Conservation (phyloP, 768 basidiomycete species). For the Lentinula boryana region DNA sequence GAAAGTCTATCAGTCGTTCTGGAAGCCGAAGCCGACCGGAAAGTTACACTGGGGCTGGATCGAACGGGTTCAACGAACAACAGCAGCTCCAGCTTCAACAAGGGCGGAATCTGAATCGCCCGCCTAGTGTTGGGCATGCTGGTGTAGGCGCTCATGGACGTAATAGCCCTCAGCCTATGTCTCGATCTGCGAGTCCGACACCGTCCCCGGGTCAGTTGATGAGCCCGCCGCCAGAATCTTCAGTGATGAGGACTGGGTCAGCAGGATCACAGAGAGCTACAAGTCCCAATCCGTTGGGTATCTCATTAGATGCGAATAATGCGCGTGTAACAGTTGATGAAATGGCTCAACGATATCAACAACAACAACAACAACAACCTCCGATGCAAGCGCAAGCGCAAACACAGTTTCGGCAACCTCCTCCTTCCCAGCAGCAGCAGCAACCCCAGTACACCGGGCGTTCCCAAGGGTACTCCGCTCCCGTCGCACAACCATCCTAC, state of each 20-base stretch:
- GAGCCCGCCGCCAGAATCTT: constrained; percentile 6
- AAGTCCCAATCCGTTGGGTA: constrained; percentile 77
- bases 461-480: constrained; percentile 17
- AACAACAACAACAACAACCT: constrained; percentile 29
- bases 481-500: constrained; percentile 8
- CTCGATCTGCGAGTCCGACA: constrained; percentile 15
- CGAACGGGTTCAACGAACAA: constrained; percentile 21
- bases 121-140: constrained; percentile 57
- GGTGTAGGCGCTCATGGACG: constrained; percentile 78
- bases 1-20: constrained; percentile 50
- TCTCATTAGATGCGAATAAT: constrained; percentile 63
- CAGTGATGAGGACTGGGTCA: constrained; percentile 16
- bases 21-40: constrained; percentile 39
- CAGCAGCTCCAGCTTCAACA: constrained; percentile 19
- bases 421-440: constrained; percentile 29
- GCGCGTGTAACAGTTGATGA: constrained; percentile 80
- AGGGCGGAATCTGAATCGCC: constrained; percentile 40
- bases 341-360: constrained; percentile 58
- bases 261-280: constrained; percentile 44
- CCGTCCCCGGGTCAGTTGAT: constrained; percentile 14
- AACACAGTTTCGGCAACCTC: constrained; percentile 22
- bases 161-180: constrained; percentile 56
- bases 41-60: constrained; percentile 25
- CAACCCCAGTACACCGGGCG: constrained; percentile 31
- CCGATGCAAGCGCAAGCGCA: not conserved